phyloP scores from a whole-genome alignment of 495 filamentous ascomycete species.

The Tirmania nivea region DNA sequence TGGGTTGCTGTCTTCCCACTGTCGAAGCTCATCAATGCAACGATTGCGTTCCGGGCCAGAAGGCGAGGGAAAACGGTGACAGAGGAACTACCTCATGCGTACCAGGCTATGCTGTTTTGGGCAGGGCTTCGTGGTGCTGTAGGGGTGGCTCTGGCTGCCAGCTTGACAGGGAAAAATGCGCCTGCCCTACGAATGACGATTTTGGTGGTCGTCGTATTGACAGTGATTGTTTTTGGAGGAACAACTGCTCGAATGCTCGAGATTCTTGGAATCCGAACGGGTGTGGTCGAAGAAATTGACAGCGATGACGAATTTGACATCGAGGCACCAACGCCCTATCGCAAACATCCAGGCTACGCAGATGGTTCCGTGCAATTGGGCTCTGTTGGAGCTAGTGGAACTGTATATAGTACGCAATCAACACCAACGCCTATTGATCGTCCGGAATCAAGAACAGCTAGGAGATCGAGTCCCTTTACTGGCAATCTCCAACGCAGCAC shows the following conservation, averaged over 20 bases:
- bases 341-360: background rate
- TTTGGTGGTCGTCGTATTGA: slow-evolving; percentile 87
- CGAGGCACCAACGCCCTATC: slow-evolving; percentile 24
- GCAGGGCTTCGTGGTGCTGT: slow-evolving; percentile 89
- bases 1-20: slow-evolving; percentile 90
- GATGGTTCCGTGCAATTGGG: background rate
- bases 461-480: background rate
- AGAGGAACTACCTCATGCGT: slow-evolving; percentile 77
- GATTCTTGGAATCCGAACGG: slow-evolving; percentile 80
- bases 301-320: slow-evolving; percentile 98
- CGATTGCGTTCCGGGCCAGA: slow-evolving; percentile 72
- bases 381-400: background rate
- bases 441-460: background rate
- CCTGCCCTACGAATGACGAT: slow-evolving; percentile 73
- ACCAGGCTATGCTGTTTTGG: slow-evolving; percentile 98
- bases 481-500: background rate
- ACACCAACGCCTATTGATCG: background rate
- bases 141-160: slow-evolving; percentile 85
- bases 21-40: slow-evolving; percentile 75
- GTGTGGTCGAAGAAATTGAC: slow-evolving; percentile 88
- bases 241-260: slow-evolving; percentile 98
- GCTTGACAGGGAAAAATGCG: slow-evolving; percentile 54
- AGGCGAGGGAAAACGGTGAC: slow-evolving; percentile 55
- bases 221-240: slow-evolving; percentile 94
- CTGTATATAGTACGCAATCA: background rate